Conservation (phyloP, 129 eudicot genomes). For the Flaveria robusta region DNA sequence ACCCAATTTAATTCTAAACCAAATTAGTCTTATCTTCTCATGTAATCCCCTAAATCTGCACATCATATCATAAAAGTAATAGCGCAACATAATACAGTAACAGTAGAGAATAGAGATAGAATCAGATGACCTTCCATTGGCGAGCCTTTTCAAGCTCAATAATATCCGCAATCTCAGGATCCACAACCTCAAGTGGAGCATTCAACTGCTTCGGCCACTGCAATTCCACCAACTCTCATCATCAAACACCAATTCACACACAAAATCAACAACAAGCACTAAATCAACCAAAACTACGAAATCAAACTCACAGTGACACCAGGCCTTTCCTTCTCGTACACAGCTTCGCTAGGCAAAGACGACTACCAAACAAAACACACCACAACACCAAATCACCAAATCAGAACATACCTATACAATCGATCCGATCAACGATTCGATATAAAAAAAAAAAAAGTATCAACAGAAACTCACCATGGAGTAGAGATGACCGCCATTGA, state of each 20-base stretch:
- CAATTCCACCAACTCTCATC: constrained; percentile 18
- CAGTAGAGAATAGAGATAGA: not conserved
- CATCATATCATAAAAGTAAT: not conserved
- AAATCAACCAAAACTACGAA: not conserved
- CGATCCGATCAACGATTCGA: constrained; percentile 8
- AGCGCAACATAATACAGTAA: not conserved
- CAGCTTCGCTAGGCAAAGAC: constrained; percentile 84
- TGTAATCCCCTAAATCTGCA: not conserved
- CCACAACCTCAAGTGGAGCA: constrained; percentile 92
- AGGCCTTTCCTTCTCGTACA: constrained; percentile 74
- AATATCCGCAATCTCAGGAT: constrained; percentile 97
- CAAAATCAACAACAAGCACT: not conserved
- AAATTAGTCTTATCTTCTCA: not conserved
- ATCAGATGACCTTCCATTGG: constrained; percentile 85
- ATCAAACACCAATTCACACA: constrained; percentile 9
- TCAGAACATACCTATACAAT: not conserved
- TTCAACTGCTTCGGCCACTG: constrained; percentile 99
- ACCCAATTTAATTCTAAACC: not conserved
- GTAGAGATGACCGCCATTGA: constrained; percentile 69
- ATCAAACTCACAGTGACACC: constrained; percentile 66
- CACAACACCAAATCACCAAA: too few relatives aligned
- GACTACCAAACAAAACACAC: constrained; percentile 40
- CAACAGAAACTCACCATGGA: constrained; percentile 56
- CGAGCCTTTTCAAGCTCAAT: constrained; percentile 96
- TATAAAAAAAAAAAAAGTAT: not conserved